Evolutionary conservation across 2,329 filamentous ascomycete species (phyloP).

Genomic region (Alternaria ethzedia): DNA sequence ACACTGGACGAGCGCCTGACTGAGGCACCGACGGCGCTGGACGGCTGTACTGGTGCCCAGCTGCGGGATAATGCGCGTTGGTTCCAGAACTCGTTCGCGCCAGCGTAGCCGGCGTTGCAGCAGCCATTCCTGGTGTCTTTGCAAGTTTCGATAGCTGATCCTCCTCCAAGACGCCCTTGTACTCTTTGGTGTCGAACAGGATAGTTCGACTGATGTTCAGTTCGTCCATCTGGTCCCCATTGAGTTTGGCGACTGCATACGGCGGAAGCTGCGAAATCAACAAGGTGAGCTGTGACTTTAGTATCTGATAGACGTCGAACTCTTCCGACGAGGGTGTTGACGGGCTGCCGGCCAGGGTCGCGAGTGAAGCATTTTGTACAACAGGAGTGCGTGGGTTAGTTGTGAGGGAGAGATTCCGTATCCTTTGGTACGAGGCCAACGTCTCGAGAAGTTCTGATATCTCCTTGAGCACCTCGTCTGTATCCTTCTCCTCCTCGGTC

Average conservation of each 20-base stretch:
- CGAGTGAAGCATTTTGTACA: slow-evolving; percentile 70
- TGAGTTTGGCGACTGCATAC: slow-evolving; percentile 83
- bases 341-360: slow-evolving; percentile 60
- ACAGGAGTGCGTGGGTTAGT: slow-evolving; percentile 70
- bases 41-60: slow-evolving; percentile 41
- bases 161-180: slow-evolving; percentile 81
- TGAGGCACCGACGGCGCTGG: slow-evolving; percentile 33
- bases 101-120: slow-evolving; percentile 37
- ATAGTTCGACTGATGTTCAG: slow-evolving; percentile 82
- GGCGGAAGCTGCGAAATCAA: slow-evolving; percentile 80
- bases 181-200: slow-evolving; percentile 73
- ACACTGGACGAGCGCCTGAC: slow-evolving; percentile 39
- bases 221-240: slow-evolving; percentile 84
- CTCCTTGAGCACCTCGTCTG: slow-evolving; percentile 73
- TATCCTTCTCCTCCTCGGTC: slow-evolving; percentile 63
- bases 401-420: slow-evolving; percentile 73
- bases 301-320: slow-evolving; percentile 68
- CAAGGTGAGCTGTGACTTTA: slow-evolving; percentile 76
- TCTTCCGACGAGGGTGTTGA: slow-evolving; percentile 69
- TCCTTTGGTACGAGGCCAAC: slow-evolving; percentile 78
- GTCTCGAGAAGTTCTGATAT: slow-evolving; percentile 80
- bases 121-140: slow-evolving; percentile 47
- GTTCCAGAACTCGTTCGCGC: slow-evolving; percentile 34
- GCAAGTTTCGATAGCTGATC: slow-evolving; percentile 65
- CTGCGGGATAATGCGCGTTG: slow-evolving; percentile 37